Base-by-base conservation (phyloP, 441 rosid genomes). In the Adansonia gregorii region DNA sequence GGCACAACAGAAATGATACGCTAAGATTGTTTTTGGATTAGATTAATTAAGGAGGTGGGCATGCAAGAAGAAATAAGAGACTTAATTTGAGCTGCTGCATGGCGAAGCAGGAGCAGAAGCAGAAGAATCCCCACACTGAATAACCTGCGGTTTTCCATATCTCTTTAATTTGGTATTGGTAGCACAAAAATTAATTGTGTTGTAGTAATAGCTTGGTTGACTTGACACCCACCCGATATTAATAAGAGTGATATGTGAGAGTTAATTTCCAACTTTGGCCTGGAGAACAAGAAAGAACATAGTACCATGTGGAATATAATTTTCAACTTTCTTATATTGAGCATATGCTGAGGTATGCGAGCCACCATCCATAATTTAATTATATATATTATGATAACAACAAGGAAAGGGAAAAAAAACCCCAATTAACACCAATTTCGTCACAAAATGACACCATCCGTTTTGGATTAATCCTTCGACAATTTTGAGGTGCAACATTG, bases 31-130 rank as follows among this genome's bases (percentile, higher is more conserved):
- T 31, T 31, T 31, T 31, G 35, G 35, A 31, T 31, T 31, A 31
- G 35, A 31, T 31, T 31, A 31, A 31, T 31, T 31, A 1, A 31
- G 35, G 35, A 31, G 35, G 35, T 31, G 35, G 35, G 35, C 35
- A 31, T 31, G 35, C 35, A 31, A 31, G 27, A 58, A 58, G 3
- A 58, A 6, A 56, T 58, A 58, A 60, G 39, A 60, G 65, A 60
- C 39, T 60, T 60, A 60, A 60, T 60, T 60, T 60, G 65, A 22
- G 65, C 65, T 10, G 39, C 65, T 0, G 31, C 39, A 60, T 60
- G 65, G 39, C n/a, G 15, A 8, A 58, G 12, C 63, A 58, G 63
- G 1, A 60, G 15, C 39, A 60, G 39, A 24, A 49, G 54, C 11
- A 49, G 54, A 10, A 22, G 14, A 59, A 60, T 60, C 39, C 65